These are phyloP conservation scores for Ramaria rubella DNA, from an alignment of 768 basidiomycete species.

Conservation along the genomic window DNA sequence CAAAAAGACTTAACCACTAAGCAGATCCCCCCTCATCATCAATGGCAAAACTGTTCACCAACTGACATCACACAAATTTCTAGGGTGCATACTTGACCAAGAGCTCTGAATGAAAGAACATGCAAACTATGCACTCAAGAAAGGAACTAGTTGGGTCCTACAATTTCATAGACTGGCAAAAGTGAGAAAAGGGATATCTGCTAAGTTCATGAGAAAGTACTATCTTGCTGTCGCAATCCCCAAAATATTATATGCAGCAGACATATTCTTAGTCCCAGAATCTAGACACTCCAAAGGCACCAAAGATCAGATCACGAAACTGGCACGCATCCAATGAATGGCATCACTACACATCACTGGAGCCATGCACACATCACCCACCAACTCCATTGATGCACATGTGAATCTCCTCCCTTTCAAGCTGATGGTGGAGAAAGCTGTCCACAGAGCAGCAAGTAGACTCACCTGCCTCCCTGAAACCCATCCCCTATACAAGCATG, in stretches of 20 bases:
- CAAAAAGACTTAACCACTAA: background rate
- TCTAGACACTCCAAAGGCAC: background rate
- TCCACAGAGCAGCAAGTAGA: too few relatives aligned
- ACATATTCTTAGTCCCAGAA: slow-evolving; percentile 17
- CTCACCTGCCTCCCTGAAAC: too few relatives aligned
- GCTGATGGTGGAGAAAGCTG: background rate
- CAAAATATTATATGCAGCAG: slow-evolving; percentile 27
- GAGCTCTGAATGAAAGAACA: slow-evolving; percentile 24
- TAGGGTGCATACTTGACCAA: slow-evolving; percentile 28
- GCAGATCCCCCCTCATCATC: slow-evolving; percentile 13
- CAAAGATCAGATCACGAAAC: background rate
- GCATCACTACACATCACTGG: slow-evolving; percentile 16
- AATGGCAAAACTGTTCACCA: slow-evolving; percentile 16
- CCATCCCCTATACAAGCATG: background rate
- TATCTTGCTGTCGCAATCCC: slow-evolving; percentile 25
- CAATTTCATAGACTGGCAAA: slow-evolving; percentile 18
- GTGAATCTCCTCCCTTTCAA: slow-evolving; percentile 3
- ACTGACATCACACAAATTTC: slow-evolving; percentile 18
- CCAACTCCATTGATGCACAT: slow-evolving; percentile 6
- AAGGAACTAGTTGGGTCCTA: background rate
- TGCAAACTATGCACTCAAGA: slow-evolving; percentile 3
- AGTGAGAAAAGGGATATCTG: slow-evolving; percentile 17
- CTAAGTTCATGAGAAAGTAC: slow-evolving; percentile 15
- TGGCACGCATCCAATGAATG: slow-evolving; percentile 19
- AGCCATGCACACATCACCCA: too few relatives aligned